phyloP scores from a whole-genome alignment of 768 basidiomycete genomes.

The Suillus subluteus region DNA sequence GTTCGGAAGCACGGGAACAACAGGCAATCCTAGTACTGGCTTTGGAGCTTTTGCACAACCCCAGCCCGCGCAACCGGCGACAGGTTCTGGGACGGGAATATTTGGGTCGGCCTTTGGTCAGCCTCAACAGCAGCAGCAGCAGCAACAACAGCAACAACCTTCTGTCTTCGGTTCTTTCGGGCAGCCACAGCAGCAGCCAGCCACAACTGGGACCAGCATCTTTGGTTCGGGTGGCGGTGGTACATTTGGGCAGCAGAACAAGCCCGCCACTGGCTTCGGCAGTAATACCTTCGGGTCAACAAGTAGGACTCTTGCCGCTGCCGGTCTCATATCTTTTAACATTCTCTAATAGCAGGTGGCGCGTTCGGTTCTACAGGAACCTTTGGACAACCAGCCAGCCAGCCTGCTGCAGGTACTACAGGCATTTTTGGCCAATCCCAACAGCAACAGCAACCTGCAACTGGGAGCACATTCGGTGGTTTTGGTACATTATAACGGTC shows the following conservation, averaged over 20 bases:
- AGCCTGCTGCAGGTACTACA: conserved; percentile 24
- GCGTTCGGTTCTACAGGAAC: conserved; percentile 21
- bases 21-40: conserved; percentile 30
- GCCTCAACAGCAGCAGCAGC: conserved; percentile 32
- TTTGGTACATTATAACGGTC: conserved; percentile 33
- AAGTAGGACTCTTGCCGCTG: conserved; percentile 18
- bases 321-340: conserved; percentile 10
- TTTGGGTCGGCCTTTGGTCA: conserved; percentile 51
- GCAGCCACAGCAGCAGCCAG: conserved; percentile 43
- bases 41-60: conserved; percentile 40
- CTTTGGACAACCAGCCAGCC: conserved; percentile 34
- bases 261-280: conserved; percentile 35
- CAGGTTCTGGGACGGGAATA: conserved; percentile 40
- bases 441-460: conserved; percentile 31
- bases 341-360: conserved; percentile 19
- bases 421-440: conserved; percentile 42
- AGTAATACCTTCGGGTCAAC: conserved; percentile 28
- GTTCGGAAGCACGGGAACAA: conserved; percentile 26
- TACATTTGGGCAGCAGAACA: conserved; percentile 33
- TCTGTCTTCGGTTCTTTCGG: conserved; percentile 57
- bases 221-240: conserved; percentile 38
- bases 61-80: conserved; percentile 42
- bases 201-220: conserved; percentile 30
- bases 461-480: conserved; percentile 42
- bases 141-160: conserved; percentile 41